Conservation (phyloP, 495 filamentous ascomycete species). For the Neurospora cerealis region DNA sequence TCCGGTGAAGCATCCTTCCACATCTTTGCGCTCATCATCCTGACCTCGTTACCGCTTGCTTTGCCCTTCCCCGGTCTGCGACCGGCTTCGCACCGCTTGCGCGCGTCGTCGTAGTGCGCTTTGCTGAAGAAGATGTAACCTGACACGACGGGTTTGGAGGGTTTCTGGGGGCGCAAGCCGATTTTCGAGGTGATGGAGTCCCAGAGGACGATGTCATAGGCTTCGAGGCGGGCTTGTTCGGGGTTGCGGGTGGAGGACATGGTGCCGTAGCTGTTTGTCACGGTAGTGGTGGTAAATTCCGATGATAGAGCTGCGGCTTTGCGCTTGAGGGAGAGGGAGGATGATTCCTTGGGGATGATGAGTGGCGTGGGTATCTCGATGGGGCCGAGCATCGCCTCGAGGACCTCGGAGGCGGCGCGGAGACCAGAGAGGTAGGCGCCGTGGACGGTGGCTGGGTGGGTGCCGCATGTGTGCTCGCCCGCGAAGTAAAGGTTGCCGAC, state of each 20-base stretch:
- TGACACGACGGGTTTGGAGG: conserved; percentile 58
- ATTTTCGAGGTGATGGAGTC: conserved; percentile 56
- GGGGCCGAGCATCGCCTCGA: conserved; percentile 68
- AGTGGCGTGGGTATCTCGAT: conserved; percentile 59
- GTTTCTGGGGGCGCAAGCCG: conserved; percentile 62
- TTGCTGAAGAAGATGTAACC: conserved; percentile 72
- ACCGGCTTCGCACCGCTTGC: conserved; percentile 58
- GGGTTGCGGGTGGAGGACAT: conserved; percentile 23
- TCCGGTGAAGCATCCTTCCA: conserved; percentile 70
- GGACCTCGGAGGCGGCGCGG: conserved; percentile 75
- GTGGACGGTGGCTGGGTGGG: conserved; percentile 93
- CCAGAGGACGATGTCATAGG: conserved; percentile 66
- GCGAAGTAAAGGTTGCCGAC: conserved; percentile 91
- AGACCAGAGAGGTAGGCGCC: conserved; percentile 92
- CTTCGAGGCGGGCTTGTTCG: conserved; percentile 48
- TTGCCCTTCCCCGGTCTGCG: conserved; percentile 54
- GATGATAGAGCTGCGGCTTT: conserved; percentile 31
- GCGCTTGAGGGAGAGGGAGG: conserved; percentile 37
- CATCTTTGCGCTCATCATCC: conserved; percentile 72
- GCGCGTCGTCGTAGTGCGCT: conserved; percentile 66
- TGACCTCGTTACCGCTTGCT: conserved; percentile 68
- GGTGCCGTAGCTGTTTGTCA: background rate
- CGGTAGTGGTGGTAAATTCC: background rate
- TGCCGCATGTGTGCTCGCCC: conserved; percentile 89
- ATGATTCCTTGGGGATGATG: conserved; percentile 51